Percentiles rank a stretch among this genome's conserved stretches.
These are phyloP conservation scores for Dentipellis sp. DNA, from an alignment of 768 basidiomycete species.

Conservation along the genomic window DNA sequence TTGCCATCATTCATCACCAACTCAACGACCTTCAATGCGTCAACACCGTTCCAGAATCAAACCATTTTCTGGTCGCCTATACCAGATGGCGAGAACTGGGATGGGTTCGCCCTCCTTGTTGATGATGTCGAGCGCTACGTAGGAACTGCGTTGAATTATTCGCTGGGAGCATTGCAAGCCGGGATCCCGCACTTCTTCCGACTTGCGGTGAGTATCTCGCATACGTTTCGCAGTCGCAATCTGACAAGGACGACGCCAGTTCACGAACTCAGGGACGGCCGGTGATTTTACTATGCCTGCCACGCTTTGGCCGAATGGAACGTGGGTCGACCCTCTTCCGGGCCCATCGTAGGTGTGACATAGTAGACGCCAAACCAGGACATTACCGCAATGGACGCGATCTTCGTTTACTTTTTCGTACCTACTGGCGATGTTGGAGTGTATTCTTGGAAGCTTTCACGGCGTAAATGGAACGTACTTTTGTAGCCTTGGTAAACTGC, in stretches of 20 bases:
- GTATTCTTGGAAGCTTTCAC: too few species aligned
- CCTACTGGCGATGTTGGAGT: too few species aligned
- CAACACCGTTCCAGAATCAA: constrained; percentile 35
- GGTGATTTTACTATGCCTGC: constrained; percentile 82
- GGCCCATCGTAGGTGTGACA: constrained; percentile 43
- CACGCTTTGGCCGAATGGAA: constrained; percentile 68
- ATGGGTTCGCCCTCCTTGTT: constrained; percentile 71
- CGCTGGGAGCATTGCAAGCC: constrained; percentile 50
- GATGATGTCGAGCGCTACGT: constrained; percentile 78
- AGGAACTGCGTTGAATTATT: constrained; percentile 64
- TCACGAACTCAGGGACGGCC: constrained; percentile 31
- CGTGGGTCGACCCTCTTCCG: constrained; percentile 64
- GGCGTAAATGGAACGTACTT: too few species aligned
- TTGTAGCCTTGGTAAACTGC: too few species aligned
- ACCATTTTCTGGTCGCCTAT: constrained; percentile 26
- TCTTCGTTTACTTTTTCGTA: too few species aligned
- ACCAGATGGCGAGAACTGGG: constrained; percentile 40
- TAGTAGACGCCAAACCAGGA: too few species aligned
- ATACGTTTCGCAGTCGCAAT: neutral
- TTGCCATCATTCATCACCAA: constrained; percentile 70
- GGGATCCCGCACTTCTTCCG: constrained; percentile 70
- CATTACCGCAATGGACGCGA: too few species aligned
- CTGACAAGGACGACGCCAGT: constrained; percentile 25
- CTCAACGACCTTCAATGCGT: constrained; percentile 53
- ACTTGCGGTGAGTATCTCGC: constrained; percentile 45